Evolutionary conservation across 192 early-diverging fungal genomes (phyloP).

Genomic region (Mortierella antarctica): DNA sequence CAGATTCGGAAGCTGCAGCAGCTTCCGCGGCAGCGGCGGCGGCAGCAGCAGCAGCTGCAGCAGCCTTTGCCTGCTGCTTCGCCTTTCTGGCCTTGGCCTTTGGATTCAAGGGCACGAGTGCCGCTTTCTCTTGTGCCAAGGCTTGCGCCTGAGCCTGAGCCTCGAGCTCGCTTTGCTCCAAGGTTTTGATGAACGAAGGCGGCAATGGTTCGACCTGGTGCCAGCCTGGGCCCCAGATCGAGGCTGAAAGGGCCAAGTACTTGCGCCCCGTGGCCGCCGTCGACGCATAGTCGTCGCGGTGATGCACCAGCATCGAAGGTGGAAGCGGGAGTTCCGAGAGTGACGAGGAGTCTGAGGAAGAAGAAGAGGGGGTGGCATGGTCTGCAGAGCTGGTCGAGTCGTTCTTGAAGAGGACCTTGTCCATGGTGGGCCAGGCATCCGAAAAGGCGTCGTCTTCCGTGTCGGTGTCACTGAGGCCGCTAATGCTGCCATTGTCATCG

Average conservation of each 20-base stretch:
- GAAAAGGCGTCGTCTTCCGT: constrained; percentile 19
- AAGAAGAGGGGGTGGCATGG: neutral
- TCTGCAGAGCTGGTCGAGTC: neutral
- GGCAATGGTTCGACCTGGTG: constrained; percentile 46
- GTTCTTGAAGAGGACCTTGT: neutral
- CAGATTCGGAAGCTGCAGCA: neutral
- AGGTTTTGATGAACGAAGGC: constrained; percentile 28
- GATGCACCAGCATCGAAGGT: neutral
- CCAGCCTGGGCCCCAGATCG: constrained; percentile 51
- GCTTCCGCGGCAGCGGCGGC: neutral
- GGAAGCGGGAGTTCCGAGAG: constrained; percentile 11
- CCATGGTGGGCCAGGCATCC: constrained; percentile 10
- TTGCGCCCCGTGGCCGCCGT: constrained; percentile 2
- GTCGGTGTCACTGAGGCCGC: constrained; percentile 4
- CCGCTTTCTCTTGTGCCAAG: constrained; percentile 23
- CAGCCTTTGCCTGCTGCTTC: constrained; percentile 18
- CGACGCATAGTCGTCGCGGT: neutral
- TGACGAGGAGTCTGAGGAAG: neutral
- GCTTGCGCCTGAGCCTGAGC: constrained; percentile 15
- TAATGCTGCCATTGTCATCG: constrained; percentile 2
- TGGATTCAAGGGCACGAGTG: constrained; percentile 1
- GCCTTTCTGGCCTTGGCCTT: constrained; percentile 38
- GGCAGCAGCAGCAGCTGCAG: constrained; percentile 21
- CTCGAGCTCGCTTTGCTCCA: constrained; percentile 31
- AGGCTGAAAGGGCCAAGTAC: constrained; percentile 26